phyloP scores from a whole-genome alignment of 768 basidiomycete genomes.

The Crucibulum laeve region DNA sequence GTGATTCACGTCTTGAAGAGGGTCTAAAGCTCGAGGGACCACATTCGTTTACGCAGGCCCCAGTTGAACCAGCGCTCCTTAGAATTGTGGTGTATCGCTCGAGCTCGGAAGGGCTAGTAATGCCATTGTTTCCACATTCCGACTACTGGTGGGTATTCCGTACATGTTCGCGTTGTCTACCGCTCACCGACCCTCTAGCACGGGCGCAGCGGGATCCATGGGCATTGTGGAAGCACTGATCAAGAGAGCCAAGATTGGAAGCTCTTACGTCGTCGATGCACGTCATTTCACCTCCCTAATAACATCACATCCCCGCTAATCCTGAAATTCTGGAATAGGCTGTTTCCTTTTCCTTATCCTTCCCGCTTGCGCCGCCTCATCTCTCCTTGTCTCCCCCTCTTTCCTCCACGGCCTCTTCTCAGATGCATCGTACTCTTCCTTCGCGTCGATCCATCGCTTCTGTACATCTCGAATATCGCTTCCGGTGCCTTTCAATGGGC shows the following conservation, averaged over 20 bases:
- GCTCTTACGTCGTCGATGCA: conserved; percentile 17
- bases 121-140: conserved; percentile 15
- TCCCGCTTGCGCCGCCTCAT: too few relatives aligned
- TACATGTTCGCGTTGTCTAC: background rate
- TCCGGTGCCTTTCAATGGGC: conserved; percentile 42
- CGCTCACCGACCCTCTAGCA: conserved; percentile 5
- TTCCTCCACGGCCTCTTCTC: conserved; percentile 75
- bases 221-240: conserved; percentile 16
- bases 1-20: conserved; percentile 60
- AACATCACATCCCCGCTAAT: background rate
- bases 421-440: conserved; percentile 76
- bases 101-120: conserved; percentile 16
- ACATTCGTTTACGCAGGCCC: conserved; percentile 58
- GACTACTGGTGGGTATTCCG: conserved; percentile 12
- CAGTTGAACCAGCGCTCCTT: background rate
- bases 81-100: conserved; percentile 15
- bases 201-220: conserved; percentile 14
- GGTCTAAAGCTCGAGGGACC: conserved; percentile 52
- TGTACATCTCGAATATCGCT: conserved; percentile 74
- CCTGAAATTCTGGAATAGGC: too few relatives aligned
- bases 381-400: conserved; percentile 40
- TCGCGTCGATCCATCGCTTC: conserved; percentile 90
- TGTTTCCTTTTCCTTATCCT: too few relatives aligned
- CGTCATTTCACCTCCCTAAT: background rate
- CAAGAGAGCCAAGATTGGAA: conserved; percentile 13